Evolutionary conservation across 768 basidiomycete species (phyloP).

Genomic region (Pleurotus cornucopiae): DNA sequence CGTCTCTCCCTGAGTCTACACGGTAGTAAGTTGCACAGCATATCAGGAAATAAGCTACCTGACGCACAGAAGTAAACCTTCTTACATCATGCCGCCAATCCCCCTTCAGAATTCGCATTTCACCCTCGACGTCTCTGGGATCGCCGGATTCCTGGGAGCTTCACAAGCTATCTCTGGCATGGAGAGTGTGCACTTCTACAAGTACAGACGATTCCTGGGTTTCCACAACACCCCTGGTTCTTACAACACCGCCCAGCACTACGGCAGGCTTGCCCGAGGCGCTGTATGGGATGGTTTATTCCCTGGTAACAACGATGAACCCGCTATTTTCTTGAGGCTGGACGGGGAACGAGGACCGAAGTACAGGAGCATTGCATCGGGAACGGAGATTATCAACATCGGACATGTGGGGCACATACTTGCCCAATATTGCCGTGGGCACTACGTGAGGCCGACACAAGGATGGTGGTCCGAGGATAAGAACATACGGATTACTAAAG

Average conservation of each 20-base stretch:
- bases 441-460: background rate
- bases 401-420: constrained; percentile 23
- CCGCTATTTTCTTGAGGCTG: constrained; percentile 19
- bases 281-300: constrained; percentile 28
- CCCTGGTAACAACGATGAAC: constrained; percentile 27
- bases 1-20: too few species aligned
- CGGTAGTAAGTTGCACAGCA: too few species aligned
- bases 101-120: background rate
- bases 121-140: constrained; percentile 21
- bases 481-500: constrained; percentile 2
- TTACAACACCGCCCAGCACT: constrained; percentile 24
- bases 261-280: constrained; percentile 25
- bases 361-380: constrained; percentile 21
- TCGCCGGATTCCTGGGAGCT: constrained; percentile 30
- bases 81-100: too few species aligned
- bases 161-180: constrained; percentile 29
- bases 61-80: too few species aligned
- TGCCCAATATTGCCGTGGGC: constrained; percentile 15
- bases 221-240: constrained; percentile 32
- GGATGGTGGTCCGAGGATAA: constrained; percentile 10
- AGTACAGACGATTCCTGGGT: constrained; percentile 27
- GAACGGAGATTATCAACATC: constrained; percentile 20
- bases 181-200: constrained; percentile 26
- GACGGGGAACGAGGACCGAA: constrained; percentile 22
- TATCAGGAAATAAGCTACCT: too few species aligned